phyloP scores from a whole-genome alignment of 192 early-diverging fungal genomes.

The Linderina pennispora region DNA sequence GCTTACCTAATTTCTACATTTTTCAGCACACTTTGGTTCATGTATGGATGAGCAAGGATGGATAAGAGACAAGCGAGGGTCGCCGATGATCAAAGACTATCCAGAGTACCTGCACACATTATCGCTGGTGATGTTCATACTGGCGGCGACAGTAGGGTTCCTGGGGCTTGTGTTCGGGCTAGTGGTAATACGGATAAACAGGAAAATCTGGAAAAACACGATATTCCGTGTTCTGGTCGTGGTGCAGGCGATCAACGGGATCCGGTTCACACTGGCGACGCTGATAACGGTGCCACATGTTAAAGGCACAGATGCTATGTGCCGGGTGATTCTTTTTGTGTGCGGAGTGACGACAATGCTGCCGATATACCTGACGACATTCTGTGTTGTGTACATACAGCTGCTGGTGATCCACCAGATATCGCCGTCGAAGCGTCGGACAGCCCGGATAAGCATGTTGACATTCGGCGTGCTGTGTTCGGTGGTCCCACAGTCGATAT shows the following conservation, averaged over 20 bases:
- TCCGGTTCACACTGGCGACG: too few species aligned
- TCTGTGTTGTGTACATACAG: conserved; percentile 37
- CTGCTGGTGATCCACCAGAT: conserved; percentile 28
- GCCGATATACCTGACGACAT: conserved; percentile 8
- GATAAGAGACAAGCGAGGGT: too few species aligned
- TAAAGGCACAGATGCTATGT: neutral
- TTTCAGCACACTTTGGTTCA: too few species aligned
- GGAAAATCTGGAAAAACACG: neutral
- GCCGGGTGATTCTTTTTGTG: conserved; percentile 18
- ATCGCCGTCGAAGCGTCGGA: conserved; percentile 13
- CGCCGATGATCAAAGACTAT: too few species aligned
- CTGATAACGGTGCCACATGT: too few species aligned
- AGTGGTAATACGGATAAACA: neutral
- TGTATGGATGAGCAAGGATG: too few species aligned
- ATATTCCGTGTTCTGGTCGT: neutral
- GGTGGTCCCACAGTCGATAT: conserved; percentile 9
- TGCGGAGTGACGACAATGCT: conserved; percentile 4
- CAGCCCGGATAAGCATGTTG: conserved; percentile 14
- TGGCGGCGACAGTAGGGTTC: neutral
- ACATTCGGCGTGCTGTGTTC: conserved; percentile 4
- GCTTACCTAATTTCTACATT: too few species aligned
- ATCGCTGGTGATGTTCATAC: neutral
- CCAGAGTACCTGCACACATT: neutral
- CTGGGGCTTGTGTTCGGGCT: neutral
- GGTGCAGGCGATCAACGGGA: neutral